Base-by-base conservation (phyloP, 1,284 basidiomycete species). In the Cryptococcus sp. region DNA sequence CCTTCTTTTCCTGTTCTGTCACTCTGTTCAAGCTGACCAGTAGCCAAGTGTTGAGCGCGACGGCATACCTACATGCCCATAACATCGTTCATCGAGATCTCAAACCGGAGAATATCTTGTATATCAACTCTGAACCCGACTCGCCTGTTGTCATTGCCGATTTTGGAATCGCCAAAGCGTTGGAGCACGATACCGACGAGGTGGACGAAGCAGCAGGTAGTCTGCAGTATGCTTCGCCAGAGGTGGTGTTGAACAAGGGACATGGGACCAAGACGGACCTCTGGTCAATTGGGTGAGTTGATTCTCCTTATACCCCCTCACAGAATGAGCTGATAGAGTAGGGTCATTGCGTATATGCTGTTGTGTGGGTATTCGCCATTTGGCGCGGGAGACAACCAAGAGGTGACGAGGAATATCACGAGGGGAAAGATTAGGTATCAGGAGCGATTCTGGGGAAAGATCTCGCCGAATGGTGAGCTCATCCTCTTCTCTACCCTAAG, bases 81-180 rank as follows among this genome's bases (percentile, higher is more conserved):
- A 83, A 87, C 51, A 89, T 97, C 55, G 92, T 95, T 6, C 92
- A 95, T 66, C 82, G 92, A 4, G 91, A 94, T 71, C 79, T 92
- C 56, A 92, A 92, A 83, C 90, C 93, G 0, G 93, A 97, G 72
- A 97, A 97, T 66, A 94, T 95, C 52, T 77, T 95, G 7, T 95
- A 90, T 70, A 84, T 88, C 46, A 86, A 86, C 9, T 80, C 76
- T 51, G 84, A 80, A 2, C 68, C 78, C 11, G 78, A 84, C 35
- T 87, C 85, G 19, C 85, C 85, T 54, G 79, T 95, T 45, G 90
- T 95, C 46, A 90, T 95, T 47, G 91, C 85, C 19, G 95, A 98
- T 72, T 97, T 98, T 69, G 95, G 95, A 57, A 97, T 98, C 50
- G 91, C 92, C 2, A 91, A 91, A 65, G 87, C 91, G 59, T 74